Conservation (phyloP, 345 rosid species). For the Hypericum androsaemum region DNA sequence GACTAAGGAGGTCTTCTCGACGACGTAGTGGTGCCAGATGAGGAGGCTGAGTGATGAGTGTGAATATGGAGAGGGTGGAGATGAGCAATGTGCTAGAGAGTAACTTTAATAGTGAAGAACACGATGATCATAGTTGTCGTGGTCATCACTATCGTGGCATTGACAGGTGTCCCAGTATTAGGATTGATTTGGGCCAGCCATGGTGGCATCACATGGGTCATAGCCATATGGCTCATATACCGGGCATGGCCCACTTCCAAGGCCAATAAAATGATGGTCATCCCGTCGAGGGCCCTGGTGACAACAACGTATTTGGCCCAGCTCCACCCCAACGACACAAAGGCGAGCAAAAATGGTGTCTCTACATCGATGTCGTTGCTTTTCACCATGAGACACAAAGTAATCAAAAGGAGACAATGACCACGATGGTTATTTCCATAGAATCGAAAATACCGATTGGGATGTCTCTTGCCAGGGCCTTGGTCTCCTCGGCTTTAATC, state of each 20-base stretch:
- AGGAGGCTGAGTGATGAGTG: conserved; percentile 70
- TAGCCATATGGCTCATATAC: conserved; percentile 51
- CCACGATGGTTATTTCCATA: conserved; percentile 29
- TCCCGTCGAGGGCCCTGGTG: conserved; percentile 59
- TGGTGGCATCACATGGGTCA: conserved; percentile 64
- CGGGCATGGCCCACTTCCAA: conserved; percentile 48
- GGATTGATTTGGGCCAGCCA: conserved; percentile 34
- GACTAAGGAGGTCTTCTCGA: conserved; percentile 32
- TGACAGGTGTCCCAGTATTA: conserved; percentile 50
- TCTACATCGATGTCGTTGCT: conserved; percentile 34
- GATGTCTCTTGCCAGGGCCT: conserved; percentile 63
- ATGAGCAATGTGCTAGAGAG: conserved; percentile 47
- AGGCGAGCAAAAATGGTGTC: conserved; percentile 54
- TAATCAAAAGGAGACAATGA: conserved; percentile 38
- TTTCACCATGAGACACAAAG: conserved; percentile 45
- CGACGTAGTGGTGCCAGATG: conserved; percentile 59
- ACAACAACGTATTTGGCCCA: conserved; percentile 65
- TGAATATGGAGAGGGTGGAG: conserved; percentile 67
- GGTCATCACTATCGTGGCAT: conserved; percentile 43
- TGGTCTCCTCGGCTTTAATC: conserved; percentile 92
- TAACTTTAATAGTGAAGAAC: conserved; percentile 45
- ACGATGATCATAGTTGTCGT: conserved; percentile 36
- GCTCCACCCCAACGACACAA: conserved; percentile 35
- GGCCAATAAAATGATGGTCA: conserved; percentile 50
- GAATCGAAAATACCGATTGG: conserved; percentile 78